Evolutionary conservation across 192 early-diverging fungal genomes (phyloP).

Genomic region (Polychytrium aggregatum): DNA sequence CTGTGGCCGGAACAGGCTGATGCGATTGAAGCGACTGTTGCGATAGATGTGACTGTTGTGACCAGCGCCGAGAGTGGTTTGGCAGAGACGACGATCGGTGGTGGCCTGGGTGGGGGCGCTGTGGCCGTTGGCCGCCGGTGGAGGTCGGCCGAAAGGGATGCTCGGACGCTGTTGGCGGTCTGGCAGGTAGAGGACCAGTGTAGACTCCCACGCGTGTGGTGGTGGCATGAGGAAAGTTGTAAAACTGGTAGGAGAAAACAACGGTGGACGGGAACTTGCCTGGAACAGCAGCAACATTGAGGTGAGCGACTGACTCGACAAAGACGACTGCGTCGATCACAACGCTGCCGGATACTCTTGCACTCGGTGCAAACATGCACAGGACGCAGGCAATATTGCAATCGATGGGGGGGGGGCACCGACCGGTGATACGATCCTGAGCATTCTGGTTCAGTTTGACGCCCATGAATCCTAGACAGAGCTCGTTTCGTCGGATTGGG

Average conservation of each 20-base stretch:
- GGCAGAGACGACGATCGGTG: conserved; percentile 14
- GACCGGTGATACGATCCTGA: conserved; percentile 9
- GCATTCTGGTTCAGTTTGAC: conserved; percentile 12
- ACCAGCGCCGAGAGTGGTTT: conserved; percentile 13
- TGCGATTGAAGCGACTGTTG: conserved; percentile 6
- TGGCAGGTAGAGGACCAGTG: conserved; percentile 19
- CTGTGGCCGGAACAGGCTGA: neutral
- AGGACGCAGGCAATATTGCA: too few relatives aligned
- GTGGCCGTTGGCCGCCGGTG: neutral
- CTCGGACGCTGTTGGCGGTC: neutral
- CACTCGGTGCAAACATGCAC: neutral
- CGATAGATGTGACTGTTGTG: conserved; percentile 5
- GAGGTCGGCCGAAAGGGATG: too few relatives aligned
- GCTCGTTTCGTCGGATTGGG: conserved; percentile 14
- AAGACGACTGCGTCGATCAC: too few relatives aligned
- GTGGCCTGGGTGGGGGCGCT: conserved; percentile 3
- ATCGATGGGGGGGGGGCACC: too few relatives aligned
- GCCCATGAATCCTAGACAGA: conserved; percentile 21
- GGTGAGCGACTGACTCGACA: too few relatives aligned
- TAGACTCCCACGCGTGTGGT: conserved; percentile 22
- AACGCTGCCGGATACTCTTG: too few relatives aligned
- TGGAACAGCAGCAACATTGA: neutral
- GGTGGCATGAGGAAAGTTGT: conserved; percentile 22
- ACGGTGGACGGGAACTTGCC: conserved; percentile 14
- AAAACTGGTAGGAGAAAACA: conserved; percentile 35